Evolutionary conservation across 1,284 basidiomycete species (phyloP).

Genomic region (Rhodofomes roseus): DNA sequence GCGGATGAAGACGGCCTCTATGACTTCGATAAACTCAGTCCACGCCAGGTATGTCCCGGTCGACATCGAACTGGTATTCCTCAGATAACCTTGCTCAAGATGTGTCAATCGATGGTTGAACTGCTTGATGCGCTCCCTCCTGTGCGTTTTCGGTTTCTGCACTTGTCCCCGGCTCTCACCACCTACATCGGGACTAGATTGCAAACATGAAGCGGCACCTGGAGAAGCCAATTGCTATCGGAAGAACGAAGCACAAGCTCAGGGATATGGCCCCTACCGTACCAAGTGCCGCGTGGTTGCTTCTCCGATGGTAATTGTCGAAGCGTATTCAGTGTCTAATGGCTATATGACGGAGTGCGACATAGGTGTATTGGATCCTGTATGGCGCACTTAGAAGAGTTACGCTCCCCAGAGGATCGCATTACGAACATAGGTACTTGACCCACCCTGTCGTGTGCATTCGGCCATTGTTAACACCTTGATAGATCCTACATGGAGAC

Average conservation of each 20-base stretch:
- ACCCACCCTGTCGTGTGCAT: neutral
- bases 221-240: slow-evolving; percentile 40
- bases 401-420: slow-evolving; percentile 43
- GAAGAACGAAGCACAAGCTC: slow-evolving; percentile 47
- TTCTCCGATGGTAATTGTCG: slow-evolving; percentile 48
- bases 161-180: neutral
- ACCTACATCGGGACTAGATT: slow-evolving; percentile 31
- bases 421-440: slow-evolving; percentile 47
- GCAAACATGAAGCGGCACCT: slow-evolving; percentile 54
- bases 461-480: neutral
- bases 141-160: slow-evolving; percentile 30
- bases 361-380: slow-evolving; percentile 61
- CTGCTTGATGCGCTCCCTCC: slow-evolving; percentile 47
- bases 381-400: slow-evolving; percentile 60
- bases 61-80: too few relatives aligned
- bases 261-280: slow-evolving; percentile 44
- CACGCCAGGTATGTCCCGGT: slow-evolving; percentile 29
- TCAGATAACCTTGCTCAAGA: slow-evolving; percentile 34
- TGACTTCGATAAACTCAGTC: slow-evolving; percentile 45
- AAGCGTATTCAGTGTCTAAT: neutral
- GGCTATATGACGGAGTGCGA: too few relatives aligned
- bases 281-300: slow-evolving; percentile 53
- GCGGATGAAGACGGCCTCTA: slow-evolving; percentile 34
- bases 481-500: slow-evolving; percentile 44
- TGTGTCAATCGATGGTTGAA: slow-evolving; percentile 39